Evolutionary conservation across 2,329 filamentous ascomycete species (phyloP), one percentile per base, ranked within the genome.

Genomic region (Neonectria faginata): DNA sequence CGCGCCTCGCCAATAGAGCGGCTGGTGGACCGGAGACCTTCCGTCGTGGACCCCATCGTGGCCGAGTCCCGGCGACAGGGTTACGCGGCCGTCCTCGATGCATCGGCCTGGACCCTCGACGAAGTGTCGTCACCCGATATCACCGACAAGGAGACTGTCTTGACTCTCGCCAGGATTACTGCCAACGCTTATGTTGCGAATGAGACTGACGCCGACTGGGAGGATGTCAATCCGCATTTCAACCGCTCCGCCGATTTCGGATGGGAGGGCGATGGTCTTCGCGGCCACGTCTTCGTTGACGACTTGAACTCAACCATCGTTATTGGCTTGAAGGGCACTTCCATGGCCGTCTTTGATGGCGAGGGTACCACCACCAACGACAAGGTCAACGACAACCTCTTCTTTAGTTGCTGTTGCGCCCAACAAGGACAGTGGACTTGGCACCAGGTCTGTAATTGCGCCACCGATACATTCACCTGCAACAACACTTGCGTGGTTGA

Each of bases 341-440:
- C 91, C 1, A 88, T 91, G 2, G 95, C 96, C 12, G 90, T 98
- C 3, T 98, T 97, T 76, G 95, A 98, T 77, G 96, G 96, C n/a
- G 92, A 95, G 41, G 95, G 94, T 56, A 98, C 96, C 1, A 98
- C 95, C 0, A 97, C 94, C 27, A 97, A 97, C 71, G 96, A 99
- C 81, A 99, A 99, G 82, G 84, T 94, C 74, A 99, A 98, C 77
- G 96, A 99, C 80, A 99, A 99, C 76, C 85, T 99, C 10, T 97
- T 97, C 80, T 97, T 97, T 81, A 97, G 94, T 76, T 99, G 96
- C 81, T 99, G 96, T 79, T 99, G 96, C 79, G 96, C 89, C 4
- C 94, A 97, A 80, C 94, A 97, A 73, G 94, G 94, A 0, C 93
- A 94, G 68, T 94, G 90, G 81, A 89, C 94, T 16, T 97, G 94